Evolutionary conservation across 306 rosid species (phyloP), one percentile per base, ranked within the genome.

Genomic region (Prinsepia uniflora): DNA sequence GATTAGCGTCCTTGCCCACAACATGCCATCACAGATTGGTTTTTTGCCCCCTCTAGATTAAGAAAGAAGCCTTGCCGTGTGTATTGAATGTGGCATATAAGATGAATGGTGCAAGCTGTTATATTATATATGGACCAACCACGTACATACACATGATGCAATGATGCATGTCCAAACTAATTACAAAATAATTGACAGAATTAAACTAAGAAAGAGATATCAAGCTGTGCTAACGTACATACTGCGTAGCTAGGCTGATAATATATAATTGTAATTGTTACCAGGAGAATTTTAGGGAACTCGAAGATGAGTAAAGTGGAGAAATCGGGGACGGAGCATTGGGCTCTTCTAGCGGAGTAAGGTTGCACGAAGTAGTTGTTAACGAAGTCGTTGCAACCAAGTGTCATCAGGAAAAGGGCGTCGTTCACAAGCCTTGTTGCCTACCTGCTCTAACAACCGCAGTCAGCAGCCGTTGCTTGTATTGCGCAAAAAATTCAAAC

Each of bases 1-100:
- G n/a, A n/a, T n/a, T n/a, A 89, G 7, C 85, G 87, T 39, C 96
- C 96, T 82, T 82, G 92, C 1, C 90, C 96, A 58, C 90, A 87
- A 73, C 96, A 89, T 43, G 92, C 89, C 39, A 78, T 61, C 81
- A 2, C 36, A 30, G 36, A 3, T 30, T 30, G 36, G 36, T 30
- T 30, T 30, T 30, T 30, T 30, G 36, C 36, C 36, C 36, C 36
- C 36, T 2, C 1, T 2, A 2, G 36, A 30, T 30, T 30, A 30
- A 30, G 36, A 30, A 1, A 30, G 36, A 30, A 30, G 36, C 36
- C 3, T 24, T n/a, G n/a, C 1, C 30, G 30, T 24, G 30, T 30
- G 4, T 30, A 30, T 30, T 30, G 36, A 30, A 30, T 30, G 36
- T 30, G 36, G 2, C 2, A 30, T 30, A 30, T 30, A 30, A 1